Evolutionary conservation across 371 early-diverging fungal species (phyloP).

Genomic region (Homolaphlyctis polyrhiza): DNA sequence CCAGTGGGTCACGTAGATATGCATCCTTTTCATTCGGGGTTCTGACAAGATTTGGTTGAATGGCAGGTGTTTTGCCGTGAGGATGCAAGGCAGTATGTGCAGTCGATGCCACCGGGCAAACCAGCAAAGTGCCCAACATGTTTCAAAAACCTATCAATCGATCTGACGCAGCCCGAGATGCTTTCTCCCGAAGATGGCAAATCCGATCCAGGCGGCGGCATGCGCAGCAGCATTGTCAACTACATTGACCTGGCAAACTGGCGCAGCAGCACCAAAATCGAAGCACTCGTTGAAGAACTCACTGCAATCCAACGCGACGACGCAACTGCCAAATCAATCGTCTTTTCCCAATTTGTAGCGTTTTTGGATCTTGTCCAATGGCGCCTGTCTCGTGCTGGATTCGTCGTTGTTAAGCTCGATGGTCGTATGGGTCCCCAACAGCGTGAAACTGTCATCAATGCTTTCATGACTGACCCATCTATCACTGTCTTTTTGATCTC

Average conservation of each 20-base stretch:
- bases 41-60: too few relatives aligned
- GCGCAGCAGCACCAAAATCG: constrained; percentile 49
- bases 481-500: constrained; percentile 87
- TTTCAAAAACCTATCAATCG: constrained; percentile 72
- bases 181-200: background rate
- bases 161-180: constrained; percentile 64
- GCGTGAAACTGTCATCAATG: constrained; percentile 60
- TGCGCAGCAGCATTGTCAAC: constrained; percentile 80
- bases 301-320: constrained; percentile 69
- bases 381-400: constrained; percentile 91
- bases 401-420: constrained; percentile 86
- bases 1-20: too few relatives aligned
- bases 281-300: constrained; percentile 87
- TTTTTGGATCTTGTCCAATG: constrained; percentile 92
- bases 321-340: constrained; percentile 77
- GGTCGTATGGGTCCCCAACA: constrained; percentile 87
- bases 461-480: constrained; percentile 76
- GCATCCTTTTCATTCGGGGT: background rate
- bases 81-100: constrained; percentile 45
- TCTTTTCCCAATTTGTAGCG: constrained; percentile 89
- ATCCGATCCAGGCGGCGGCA: constrained; percentile 8
- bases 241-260: constrained; percentile 84
- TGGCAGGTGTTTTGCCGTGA: constrained; percentile 42
- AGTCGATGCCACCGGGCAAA: constrained; percentile 33
- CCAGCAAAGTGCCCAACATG: constrained; percentile 80